A percentile compares a stretch with the other conserved stretches of the same genome.
Conservation (phyloP, 2,329 filamentous ascomycete genomes). For the Pestalotiopsis sp. region DNA sequence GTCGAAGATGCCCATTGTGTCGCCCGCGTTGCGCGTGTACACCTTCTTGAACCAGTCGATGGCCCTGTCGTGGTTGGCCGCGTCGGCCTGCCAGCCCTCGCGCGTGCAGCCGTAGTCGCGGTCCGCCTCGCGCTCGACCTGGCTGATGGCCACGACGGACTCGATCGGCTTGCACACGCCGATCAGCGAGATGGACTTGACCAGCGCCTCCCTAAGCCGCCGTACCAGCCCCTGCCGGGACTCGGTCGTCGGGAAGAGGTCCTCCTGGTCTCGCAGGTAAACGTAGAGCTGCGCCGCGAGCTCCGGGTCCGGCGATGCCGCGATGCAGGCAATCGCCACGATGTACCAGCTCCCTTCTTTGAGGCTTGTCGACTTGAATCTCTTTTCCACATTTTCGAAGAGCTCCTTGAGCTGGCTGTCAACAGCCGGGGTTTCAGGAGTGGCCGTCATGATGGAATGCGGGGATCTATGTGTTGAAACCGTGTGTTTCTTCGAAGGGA, state of each 20-base stretch:
- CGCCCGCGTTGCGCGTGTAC: constrained; percentile 50
- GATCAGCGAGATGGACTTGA: constrained; percentile 60
- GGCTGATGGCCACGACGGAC: constrained; percentile 57
- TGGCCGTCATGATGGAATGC: not conserved
- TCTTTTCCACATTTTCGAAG: constrained; percentile 11
- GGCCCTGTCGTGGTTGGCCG: constrained; percentile 54
- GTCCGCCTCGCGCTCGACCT: constrained; percentile 54
- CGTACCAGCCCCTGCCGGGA: constrained; percentile 50
- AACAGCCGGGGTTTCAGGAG: not conserved
- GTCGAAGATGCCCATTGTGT: constrained; percentile 36
- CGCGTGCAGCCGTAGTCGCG: constrained; percentile 57
- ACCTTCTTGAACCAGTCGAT: constrained; percentile 58
- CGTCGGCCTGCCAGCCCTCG: constrained; percentile 60
- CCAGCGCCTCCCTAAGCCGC: constrained; percentile 57
- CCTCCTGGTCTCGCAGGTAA: constrained; percentile 52
- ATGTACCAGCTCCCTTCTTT: constrained; percentile 27
- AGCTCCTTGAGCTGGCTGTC: constrained; percentile 2
- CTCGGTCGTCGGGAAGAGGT: constrained; percentile 40
- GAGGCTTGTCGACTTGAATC: constrained; percentile 13
- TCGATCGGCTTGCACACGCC: constrained; percentile 67
- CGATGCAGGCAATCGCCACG: constrained; percentile 40
- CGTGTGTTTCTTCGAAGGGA: not conserved
- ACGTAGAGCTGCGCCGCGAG: constrained; percentile 54
- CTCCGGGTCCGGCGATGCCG: constrained; percentile 37
- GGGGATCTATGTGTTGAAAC: not conserved